phyloP scores from a whole-genome alignment of 208 protist species.

The Kentomonas sorsogonicus region DNA sequence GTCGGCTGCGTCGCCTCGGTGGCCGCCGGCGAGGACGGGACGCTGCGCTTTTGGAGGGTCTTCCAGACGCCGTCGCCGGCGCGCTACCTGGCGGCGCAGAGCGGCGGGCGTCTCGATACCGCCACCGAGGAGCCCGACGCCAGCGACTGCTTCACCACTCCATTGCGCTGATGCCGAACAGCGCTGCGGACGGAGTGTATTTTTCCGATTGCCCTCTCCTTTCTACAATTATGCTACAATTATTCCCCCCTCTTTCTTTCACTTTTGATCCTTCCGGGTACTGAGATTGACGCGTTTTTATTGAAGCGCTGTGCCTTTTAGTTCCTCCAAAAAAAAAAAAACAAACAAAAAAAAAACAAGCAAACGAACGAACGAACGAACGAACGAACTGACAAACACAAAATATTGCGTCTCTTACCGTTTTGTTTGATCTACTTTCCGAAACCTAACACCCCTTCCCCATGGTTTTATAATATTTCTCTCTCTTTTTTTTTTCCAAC shows the following conservation, averaged over 20 bases:
- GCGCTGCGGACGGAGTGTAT: too few species aligned
- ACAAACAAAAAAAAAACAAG: slow-evolving; percentile 10
- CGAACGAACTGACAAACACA: too few species aligned
- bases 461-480: not conserved
- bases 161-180: slow-evolving; percentile 24
- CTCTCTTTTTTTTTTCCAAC: not conserved
- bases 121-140: too few species aligned
- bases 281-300: slow-evolving; percentile 1
- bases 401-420: not conserved
- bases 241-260: too few species aligned
- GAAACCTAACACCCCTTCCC: too few species aligned
- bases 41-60: slow-evolving; percentile 73
- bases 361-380: too few species aligned
- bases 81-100: too few species aligned
- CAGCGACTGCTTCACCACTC: slow-evolving; percentile 27
- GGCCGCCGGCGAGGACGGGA: slow-evolving; percentile 41
- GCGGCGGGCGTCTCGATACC: too few species aligned
- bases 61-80: slow-evolving; percentile 36
- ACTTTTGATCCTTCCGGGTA: too few species aligned
- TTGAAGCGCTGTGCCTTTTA: too few species aligned
- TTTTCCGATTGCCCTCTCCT: too few species aligned
- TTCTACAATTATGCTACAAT: too few species aligned
- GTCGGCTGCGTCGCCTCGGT: not conserved
- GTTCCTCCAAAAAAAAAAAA: not conserved
- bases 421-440: not conserved